Base-by-base conservation (phyloP, 2,329 filamentous ascomycete species). In the Didymella segeticola region DNA sequence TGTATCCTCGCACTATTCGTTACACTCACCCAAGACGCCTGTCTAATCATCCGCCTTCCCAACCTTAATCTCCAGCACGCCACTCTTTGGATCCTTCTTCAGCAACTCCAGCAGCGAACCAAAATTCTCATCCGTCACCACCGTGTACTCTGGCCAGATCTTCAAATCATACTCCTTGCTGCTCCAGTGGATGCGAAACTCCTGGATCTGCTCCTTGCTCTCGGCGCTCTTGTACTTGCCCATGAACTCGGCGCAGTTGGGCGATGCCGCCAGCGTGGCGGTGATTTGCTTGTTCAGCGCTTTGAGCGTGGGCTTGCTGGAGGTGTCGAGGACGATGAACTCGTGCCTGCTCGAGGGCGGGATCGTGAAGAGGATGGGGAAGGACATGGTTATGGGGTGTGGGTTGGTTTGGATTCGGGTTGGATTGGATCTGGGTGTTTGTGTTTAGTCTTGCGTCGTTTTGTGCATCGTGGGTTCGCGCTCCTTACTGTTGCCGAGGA, bases 331-430 rank as follows among this genome's bases (percentile, higher is more conserved):
- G 9, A 68, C 54, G 46, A 74, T 62, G 47, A 73, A 55, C 49
- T 74, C 71, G 53, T 74, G 71, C 20, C 70, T 61, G 60, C 61
- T 67, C 10, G 61, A 64, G 17, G 70, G 70, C 2, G 70, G 67
- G 17, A 73, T 47, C 14, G 69, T 73, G 63, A 74, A 72, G 58
- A 74, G 59, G 58, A 74, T 29, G 25, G 71, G 70, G 37, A 71
- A 55, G 22, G 65, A 62, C 63, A 67, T 68, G 23, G 25, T 57
- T 51, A 22, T 10, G 8, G 20, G 6, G 6, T 27, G 25, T 11
- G 6, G 25, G 6, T 27, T 6, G 6, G 25, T 6, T 27, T 11
- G 6, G 25, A 6, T 27, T 6, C 25, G 6, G 25, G 6, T 6
- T 27, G 25, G 6, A 27, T 6, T 27, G 25, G 25, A 27, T 27